Conservation (phyloP, 805 yeast genomes). For the Kluyveromyces dobzhanskii region DNA sequence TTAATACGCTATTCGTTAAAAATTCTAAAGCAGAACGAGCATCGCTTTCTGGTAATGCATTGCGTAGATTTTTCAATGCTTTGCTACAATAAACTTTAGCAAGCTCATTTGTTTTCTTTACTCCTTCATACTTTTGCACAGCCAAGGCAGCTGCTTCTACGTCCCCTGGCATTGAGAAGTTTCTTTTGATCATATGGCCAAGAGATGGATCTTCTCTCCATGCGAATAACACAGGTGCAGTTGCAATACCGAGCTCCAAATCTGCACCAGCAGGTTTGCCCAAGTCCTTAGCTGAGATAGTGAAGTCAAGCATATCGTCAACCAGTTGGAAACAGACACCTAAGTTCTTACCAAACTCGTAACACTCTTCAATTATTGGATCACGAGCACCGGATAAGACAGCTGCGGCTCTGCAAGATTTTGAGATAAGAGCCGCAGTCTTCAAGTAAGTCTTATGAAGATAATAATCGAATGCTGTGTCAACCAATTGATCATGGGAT, state of each 20-base stretch:
- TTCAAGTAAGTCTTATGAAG: constrained; percentile 91
- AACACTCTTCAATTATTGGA: constrained; percentile 71
- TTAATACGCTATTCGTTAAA: constrained; percentile 72
- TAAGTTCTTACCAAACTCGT: constrained; percentile 84
- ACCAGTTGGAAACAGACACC: constrained; percentile 95
- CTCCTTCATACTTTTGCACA: constrained; percentile 65
- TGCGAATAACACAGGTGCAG: constrained; percentile 92
- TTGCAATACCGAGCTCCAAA: constrained; percentile 85
- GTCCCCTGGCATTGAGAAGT: constrained; percentile 75
- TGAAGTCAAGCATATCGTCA: constrained; percentile 93
- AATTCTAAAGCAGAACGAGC: constrained; percentile 82
- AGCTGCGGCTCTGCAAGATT: constrained; percentile 88
- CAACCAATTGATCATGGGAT: constrained; percentile 59
- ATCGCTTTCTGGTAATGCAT: constrained; percentile 73
- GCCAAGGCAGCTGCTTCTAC: constrained; percentile 71
- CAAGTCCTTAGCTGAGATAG: constrained; percentile 71
- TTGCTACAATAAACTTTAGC: constrained; percentile 71
- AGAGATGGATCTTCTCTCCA: constrained; percentile 84
- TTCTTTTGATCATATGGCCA: constrained; percentile 76
- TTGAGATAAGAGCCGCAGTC: constrained; percentile 90
- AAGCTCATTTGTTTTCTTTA: constrained; percentile 62
- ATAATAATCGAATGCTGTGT: constrained; percentile 91
- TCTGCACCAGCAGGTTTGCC: constrained; percentile 98
- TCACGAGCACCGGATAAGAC: constrained; percentile 80
- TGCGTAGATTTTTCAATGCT: constrained; percentile 64